Percentiles rank a stretch among this genome's conserved stretches.
phyloP scores from a whole-genome alignment of 2,329 filamentous ascomycete species.

The Beauveria australis region DNA sequence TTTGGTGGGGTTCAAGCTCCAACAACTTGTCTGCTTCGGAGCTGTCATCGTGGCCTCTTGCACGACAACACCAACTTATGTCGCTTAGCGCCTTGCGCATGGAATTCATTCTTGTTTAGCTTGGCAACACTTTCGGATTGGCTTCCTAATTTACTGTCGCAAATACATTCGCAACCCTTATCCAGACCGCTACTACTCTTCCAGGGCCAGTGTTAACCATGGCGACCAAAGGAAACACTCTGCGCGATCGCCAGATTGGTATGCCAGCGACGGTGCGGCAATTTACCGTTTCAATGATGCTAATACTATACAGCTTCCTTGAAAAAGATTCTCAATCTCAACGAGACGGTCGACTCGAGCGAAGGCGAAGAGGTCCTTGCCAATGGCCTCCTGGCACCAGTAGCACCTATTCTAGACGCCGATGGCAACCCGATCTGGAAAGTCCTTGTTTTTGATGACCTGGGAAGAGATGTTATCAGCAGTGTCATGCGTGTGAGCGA shows the following conservation, averaged over 20 bases:
- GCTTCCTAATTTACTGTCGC: neutral
- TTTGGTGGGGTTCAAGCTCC: constrained; percentile 11
- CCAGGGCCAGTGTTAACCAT: constrained; percentile 21
- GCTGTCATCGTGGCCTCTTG: constrained; percentile 11
- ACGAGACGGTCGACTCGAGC: constrained; percentile 58
- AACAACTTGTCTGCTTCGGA: constrained; percentile 2
- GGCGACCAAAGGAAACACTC: constrained; percentile 37
- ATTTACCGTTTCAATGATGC: neutral
- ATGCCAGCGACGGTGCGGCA: neutral
- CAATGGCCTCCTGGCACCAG: constrained; percentile 57
- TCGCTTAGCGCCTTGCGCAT: constrained; percentile 5
- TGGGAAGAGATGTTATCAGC: constrained; percentile 90
- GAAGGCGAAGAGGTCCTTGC: constrained; percentile 54
- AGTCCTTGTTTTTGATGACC: constrained; percentile 87
- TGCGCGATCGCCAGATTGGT: constrained; percentile 46
- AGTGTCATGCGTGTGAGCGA: constrained; percentile 93
- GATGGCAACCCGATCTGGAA: constrained; percentile 97
- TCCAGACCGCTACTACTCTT: neutral
- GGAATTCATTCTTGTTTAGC: neutral
- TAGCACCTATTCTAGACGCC: constrained; percentile 73
- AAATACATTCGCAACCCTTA: neutral
- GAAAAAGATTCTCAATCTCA: constrained; percentile 92
- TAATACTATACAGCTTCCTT: constrained; percentile 59
- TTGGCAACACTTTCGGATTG: neutral
- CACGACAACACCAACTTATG: neutral